These are phyloP conservation scores for Cercospora sp. DNA, from an alignment of 2,329 filamentous ascomycete genomes.

Conservation along the genomic window DNA sequence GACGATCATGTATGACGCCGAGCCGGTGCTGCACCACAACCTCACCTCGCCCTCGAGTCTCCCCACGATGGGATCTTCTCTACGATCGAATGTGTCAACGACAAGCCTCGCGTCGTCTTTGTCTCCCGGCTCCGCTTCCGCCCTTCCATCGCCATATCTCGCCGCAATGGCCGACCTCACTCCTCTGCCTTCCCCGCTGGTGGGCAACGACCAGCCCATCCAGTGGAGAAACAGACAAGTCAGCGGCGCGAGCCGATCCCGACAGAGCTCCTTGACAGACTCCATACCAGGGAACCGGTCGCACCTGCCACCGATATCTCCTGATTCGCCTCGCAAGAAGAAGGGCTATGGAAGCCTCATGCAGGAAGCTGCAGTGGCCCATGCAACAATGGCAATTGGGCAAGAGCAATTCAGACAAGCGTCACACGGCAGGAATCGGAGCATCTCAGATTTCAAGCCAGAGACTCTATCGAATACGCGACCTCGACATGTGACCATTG, in stretches of 20 bases:
- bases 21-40: conserved; percentile 35
- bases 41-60: conserved; percentile 41
- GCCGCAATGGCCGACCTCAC: conserved; percentile 52
- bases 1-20: conserved; percentile 22
- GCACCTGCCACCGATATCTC: conserved; percentile 29
- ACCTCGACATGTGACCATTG: conserved; percentile 69
- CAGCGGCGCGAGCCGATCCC: conserved; percentile 31
- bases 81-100: conserved; percentile 46
- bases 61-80: conserved; percentile 30
- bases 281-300: conserved; percentile 35
- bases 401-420: conserved; percentile 29
- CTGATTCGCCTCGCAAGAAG: conserved; percentile 45
- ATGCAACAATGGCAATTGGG: conserved; percentile 25
- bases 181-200: conserved; percentile 53
- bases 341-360: conserved; percentile 50
- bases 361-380: conserved; percentile 40
- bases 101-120: conserved; percentile 48
- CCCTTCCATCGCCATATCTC: conserved; percentile 50
- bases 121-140: conserved; percentile 48
- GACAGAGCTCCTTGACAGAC: conserved; percentile 35
- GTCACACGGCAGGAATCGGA: conserved; percentile 67
- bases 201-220: conserved; percentile 42
- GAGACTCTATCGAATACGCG: conserved; percentile 68
- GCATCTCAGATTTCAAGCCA: conserved; percentile 83
- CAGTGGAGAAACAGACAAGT: conserved; percentile 45